phyloP scores from a whole-genome alignment of 768 basidiomycete species.

The Pisolithus microcarpus region DNA sequence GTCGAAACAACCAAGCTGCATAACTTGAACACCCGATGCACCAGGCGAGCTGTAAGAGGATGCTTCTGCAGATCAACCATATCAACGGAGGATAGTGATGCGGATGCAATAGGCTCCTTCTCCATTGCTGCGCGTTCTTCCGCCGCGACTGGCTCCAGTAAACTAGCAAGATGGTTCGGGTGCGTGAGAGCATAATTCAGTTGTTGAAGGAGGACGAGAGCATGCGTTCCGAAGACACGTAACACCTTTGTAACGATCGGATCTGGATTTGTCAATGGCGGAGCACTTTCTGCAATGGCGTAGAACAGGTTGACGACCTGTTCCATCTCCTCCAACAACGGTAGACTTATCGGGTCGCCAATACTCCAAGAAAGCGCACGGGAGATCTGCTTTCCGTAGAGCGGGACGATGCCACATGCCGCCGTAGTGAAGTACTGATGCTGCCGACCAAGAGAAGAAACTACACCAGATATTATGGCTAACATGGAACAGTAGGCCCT shows the following conservation, averaged over 20 bases:
- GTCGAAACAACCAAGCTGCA: constrained; percentile 65
- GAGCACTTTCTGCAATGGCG: constrained; percentile 51
- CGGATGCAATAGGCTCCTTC: constrained; percentile 39
- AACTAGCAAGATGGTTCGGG: constrained; percentile 77
- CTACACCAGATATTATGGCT: constrained; percentile 66
- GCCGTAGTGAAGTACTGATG: constrained; percentile 81
- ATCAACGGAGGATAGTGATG: constrained; percentile 33
- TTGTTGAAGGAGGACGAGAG: constrained; percentile 73
- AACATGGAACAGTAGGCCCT: constrained; percentile 80
- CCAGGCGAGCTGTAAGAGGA: constrained; percentile 64
- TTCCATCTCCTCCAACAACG: constrained; percentile 78
- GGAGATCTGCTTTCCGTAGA: constrained; percentile 76
- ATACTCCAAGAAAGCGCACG: constrained; percentile 78
- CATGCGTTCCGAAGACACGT: constrained; percentile 58
- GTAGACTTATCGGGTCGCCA: constrained; percentile 66
- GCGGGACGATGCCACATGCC: constrained; percentile 76
- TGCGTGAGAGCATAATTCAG: constrained; percentile 88
- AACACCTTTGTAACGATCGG: constrained; percentile 59
- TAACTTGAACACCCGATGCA: constrained; percentile 65
- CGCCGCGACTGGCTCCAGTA: constrained; percentile 70
- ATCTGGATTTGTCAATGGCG: constrained; percentile 14
- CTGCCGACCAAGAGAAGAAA: constrained; percentile 53
- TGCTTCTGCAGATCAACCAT: constrained; percentile 58
- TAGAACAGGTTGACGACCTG: constrained; percentile 73
- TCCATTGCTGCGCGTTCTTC: constrained; percentile 70